These are phyloP conservation scores for Scenedesmus sp. DNA, from an alignment of 163 green algal species.

Conservation along the genomic window DNA sequence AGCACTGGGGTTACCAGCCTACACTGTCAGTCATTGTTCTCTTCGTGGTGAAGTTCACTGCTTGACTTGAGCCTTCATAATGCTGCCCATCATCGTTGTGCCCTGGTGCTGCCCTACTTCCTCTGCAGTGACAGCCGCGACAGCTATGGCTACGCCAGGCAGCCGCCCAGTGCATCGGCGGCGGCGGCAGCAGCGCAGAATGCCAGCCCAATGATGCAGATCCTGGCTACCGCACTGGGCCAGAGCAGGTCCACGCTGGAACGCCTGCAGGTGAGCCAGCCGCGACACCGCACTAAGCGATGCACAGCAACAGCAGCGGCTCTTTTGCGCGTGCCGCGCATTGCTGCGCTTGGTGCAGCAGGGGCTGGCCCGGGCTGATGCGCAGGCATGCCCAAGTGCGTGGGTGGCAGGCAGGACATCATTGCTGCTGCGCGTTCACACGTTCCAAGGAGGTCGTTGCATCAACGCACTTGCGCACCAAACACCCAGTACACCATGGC, in stretches of 20 bases:
- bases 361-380: too few species aligned
- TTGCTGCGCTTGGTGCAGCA: too few species aligned
- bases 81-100: background rate
- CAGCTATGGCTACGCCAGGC: background rate
- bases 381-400: too few species aligned
- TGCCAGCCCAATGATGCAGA: constrained; percentile 20
- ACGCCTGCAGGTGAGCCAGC: constrained; percentile 26
- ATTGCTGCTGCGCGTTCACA: too few species aligned
- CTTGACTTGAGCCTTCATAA: background rate
- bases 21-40: too few species aligned
- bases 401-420: too few species aligned
- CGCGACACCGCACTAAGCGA: background rate
- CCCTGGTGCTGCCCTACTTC: background rate
- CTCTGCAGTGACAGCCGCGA: background rate
- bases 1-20: too few species aligned
- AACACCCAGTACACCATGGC: too few species aligned
- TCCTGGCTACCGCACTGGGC: constrained; percentile 37
- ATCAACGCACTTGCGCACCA: too few species aligned
- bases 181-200: constrained; percentile 28
- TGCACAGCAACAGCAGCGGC: background rate
- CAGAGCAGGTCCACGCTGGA: constrained; percentile 41
- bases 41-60: background rate
- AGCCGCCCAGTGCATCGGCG: background rate
- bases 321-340: too few species aligned
- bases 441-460: too few species aligned